Evolutionary conservation across 2,329 filamentous ascomycete species (phyloP).

Genomic region (Colletotrichum falcatum): DNA sequence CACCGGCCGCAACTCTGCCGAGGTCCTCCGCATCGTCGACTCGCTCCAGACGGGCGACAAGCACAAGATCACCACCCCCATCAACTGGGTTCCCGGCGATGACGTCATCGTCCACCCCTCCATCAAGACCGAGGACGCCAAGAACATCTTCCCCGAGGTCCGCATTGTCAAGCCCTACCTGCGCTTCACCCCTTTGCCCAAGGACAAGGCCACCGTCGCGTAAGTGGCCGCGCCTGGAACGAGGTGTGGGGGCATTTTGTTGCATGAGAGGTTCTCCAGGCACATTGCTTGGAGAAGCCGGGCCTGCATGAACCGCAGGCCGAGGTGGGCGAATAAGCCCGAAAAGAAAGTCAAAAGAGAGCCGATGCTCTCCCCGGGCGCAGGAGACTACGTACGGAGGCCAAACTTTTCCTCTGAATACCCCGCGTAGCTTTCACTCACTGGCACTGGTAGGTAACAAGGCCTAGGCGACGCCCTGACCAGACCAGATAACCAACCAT

Average conservation of each 20-base stretch:
- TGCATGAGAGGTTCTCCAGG: slow-evolving; percentile 10
- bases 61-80: slow-evolving; percentile 87
- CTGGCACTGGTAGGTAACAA: slow-evolving; percentile 18
- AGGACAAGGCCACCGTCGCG: slow-evolving; percentile 59
- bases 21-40: slow-evolving; percentile 83
- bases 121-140: slow-evolving; percentile 86
- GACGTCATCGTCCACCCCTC: slow-evolving; percentile 92
- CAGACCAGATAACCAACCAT: no score
- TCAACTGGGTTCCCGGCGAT: slow-evolving; percentile 90
- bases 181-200: slow-evolving; percentile 76
- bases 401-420: slow-evolving; percentile 20
- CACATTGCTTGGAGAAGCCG: background rate
- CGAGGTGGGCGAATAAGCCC: background rate
- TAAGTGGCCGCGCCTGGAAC: slow-evolving; percentile 43
- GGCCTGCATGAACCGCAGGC: background rate
- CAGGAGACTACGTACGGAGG: slow-evolving; percentile 8
- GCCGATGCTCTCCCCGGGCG: slow-evolving; percentile 16
- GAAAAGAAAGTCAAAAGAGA: slow-evolving; percentile 1
- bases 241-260: slow-evolving; percentile 34
- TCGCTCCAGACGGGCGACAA: slow-evolving; percentile 87
- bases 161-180: slow-evolving; percentile 78
- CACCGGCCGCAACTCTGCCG: slow-evolving; percentile 84
- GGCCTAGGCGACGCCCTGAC: background rate
- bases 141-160: slow-evolving; percentile 86
- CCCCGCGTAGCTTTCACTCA: slow-evolving; percentile 22